Conservation (phyloP, 2,329 filamentous ascomycete species). For the Ambrosiella xylebori region DNA sequence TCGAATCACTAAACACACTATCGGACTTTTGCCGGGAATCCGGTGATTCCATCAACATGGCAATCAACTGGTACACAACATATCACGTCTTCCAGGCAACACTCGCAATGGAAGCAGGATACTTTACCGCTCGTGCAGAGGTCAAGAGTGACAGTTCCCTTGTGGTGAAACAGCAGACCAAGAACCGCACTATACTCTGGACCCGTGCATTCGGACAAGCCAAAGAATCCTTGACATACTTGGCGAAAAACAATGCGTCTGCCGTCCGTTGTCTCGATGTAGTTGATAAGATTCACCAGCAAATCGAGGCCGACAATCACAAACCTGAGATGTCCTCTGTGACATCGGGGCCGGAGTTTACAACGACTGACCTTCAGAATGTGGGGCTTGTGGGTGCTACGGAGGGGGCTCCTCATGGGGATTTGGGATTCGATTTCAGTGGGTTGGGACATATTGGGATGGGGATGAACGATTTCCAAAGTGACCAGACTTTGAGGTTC, state of each 20-base stretch:
- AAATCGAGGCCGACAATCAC: background rate
- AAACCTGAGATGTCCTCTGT: background rate
- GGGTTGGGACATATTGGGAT: background rate
- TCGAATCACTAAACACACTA: conserved; percentile 23
- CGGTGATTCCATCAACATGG: conserved; percentile 18
- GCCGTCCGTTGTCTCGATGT: conserved; percentile 3
- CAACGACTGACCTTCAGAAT: background rate
- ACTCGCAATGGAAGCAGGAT: conserved; percentile 21
- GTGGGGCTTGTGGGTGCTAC: background rate
- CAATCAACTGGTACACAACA: conserved; percentile 26
- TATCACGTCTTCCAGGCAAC: conserved; percentile 29
- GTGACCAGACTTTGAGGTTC: conserved; percentile 6
- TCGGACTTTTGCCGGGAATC: conserved; percentile 20
- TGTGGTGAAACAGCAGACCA: background rate
- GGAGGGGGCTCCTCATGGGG: background rate
- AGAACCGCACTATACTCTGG: background rate
- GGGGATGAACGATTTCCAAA: background rate
- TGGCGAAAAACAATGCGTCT: conserved; percentile 3
- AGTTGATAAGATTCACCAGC: conserved; percentile 4
- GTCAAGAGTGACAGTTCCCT: background rate
- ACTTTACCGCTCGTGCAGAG: conserved; percentile 8
- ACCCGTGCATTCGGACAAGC: background rate
- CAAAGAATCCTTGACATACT: background rate
- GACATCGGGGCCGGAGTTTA: background rate
- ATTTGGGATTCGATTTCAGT: background rate